phyloP scores from a whole-genome alignment of 2,329 filamentous ascomycete genomes.

The Pestalotiopsis sp. region DNA sequence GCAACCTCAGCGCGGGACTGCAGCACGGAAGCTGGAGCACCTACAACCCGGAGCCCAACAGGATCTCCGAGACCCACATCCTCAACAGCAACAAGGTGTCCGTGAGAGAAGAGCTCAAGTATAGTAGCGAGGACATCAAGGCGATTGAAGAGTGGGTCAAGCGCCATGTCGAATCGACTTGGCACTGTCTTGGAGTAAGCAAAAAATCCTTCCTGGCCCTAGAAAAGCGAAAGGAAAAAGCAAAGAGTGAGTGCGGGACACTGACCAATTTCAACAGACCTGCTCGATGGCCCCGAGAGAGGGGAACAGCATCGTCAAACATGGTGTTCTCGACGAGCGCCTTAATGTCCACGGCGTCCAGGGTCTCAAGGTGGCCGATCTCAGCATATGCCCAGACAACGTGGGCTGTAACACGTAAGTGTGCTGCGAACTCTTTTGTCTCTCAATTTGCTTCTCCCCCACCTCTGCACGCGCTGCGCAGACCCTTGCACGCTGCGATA shows the following conservation, averaged over 20 bases:
- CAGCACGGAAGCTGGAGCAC: slow-evolving; percentile 74
- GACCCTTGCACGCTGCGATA: background rate
- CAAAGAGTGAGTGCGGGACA: background rate
- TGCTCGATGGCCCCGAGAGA: slow-evolving; percentile 78
- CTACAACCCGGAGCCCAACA: slow-evolving; percentile 57
- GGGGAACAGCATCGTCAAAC: slow-evolving; percentile 80
- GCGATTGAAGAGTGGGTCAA: slow-evolving; percentile 72
- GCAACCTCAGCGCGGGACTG: slow-evolving; percentile 72
- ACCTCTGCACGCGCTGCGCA: background rate
- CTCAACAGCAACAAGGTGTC: slow-evolving; percentile 68
- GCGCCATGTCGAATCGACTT: slow-evolving; percentile 76
- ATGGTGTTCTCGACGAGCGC: slow-evolving; percentile 76
- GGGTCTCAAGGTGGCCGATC: slow-evolving; percentile 76
- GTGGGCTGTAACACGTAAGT: slow-evolving; percentile 70
- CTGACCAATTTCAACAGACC: slow-evolving; percentile 43
- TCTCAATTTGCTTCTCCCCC: slow-evolving; percentile 2
- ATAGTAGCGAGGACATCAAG: slow-evolving; percentile 64
- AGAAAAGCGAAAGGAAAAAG: background rate
- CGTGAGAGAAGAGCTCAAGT: slow-evolving; percentile 66
- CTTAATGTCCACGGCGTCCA: slow-evolving; percentile 79
- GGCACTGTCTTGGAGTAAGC: slow-evolving; percentile 63
- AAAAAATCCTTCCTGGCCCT: background rate
- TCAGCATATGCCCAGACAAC: slow-evolving; percentile 79
- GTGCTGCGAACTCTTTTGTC: slow-evolving; percentile 15
- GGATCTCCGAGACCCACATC: slow-evolving; percentile 44